Base-by-base conservation (phyloP, 495 filamentous ascomycete species). In the Penicillium samsonianum region DNA sequence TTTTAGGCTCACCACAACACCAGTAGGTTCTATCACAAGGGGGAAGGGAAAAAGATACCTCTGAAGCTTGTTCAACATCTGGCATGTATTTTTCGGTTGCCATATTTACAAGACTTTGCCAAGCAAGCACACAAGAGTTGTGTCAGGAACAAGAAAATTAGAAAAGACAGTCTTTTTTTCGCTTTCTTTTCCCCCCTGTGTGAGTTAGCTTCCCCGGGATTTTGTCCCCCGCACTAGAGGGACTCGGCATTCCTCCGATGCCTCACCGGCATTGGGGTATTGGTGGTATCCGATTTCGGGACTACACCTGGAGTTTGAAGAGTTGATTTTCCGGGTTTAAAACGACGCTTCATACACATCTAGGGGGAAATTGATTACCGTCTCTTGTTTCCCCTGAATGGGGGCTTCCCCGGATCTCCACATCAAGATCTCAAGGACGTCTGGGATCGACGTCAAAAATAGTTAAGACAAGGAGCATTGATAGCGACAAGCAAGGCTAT, bases 191-290 rank as follows among this genome's bases (percentile, higher is more conserved):
- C 38, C 14, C 44, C 45, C 55, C 47, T 46, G 57, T 55, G 35
- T 20, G 30, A 49, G 7, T 60, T 60, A 54, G 38, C 35, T 51
- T 62, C 52, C 37, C 57, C 53, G 47, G 55, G 48, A 31, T 55
- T 46, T 52, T 54, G 44, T 42, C 48, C 62, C 64, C 65, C 65
- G 59, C 62, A 61, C 58, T 59, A 60, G 37, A 41, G 16, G 16
- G 23, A 42, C 30, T 64, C 65, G 62, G 59, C 35, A 40, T 47
- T 64, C 23, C 42, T 64, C 65, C 65, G 62, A 65, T n/a, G 9
- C 17, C 35, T 7, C 20, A 17, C n/a, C n/a, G 19, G 19, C 35
- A 30, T 30, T 51, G 33, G 45, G 43, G 28, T 22, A 25, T 46
- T 12, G n/a, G 22, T 42, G 23, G 4, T 8, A 31, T 28, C 44